These are phyloP conservation scores for Polyporus arcularius DNA, from an alignment of 768 basidiomycete genomes.

Conservation along the genomic window DNA sequence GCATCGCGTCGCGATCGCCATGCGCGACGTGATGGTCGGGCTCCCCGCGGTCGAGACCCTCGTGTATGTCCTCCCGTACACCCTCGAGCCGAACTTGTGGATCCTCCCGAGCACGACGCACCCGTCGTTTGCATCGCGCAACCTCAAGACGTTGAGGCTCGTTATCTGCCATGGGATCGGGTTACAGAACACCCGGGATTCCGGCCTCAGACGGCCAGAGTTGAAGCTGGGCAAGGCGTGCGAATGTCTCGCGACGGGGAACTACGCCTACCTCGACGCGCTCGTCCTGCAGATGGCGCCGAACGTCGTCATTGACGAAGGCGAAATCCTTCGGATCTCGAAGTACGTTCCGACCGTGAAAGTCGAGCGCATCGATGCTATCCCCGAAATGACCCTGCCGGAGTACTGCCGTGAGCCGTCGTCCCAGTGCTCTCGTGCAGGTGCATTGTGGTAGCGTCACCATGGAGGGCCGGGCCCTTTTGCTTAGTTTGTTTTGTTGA, in stretches of 20 bases:
- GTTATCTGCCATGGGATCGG: not conserved
- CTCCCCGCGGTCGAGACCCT: not conserved
- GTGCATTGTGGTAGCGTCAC: not conserved
- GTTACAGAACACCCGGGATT: not conserved
- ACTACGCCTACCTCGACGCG: not conserved
- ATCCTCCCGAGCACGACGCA: not conserved
- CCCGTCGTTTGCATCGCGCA: not conserved
- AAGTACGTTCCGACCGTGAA: not conserved
- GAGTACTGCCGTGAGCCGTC: not conserved
- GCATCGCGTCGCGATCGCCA: not conserved
- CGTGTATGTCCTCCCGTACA: not conserved
- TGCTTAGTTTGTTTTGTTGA: not conserved
- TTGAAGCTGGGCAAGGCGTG: not conserved
- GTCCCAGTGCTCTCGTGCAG: not conserved
- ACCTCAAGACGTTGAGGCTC: not conserved
- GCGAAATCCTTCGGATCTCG: not conserved
- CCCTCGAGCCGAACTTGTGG: not conserved
- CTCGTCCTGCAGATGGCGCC: not conserved
- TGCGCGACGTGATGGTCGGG: not conserved
- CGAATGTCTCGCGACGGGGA: not conserved
- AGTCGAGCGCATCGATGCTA: not conserved
- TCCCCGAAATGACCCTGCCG: not conserved
- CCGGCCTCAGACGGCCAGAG: not conserved
- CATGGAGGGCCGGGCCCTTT: not conserved
- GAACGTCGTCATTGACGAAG: not conserved